phyloP scores from a whole-genome alignment of 2,329 filamentous ascomycete genomes.

The Claviceps pazoutovae region DNA sequence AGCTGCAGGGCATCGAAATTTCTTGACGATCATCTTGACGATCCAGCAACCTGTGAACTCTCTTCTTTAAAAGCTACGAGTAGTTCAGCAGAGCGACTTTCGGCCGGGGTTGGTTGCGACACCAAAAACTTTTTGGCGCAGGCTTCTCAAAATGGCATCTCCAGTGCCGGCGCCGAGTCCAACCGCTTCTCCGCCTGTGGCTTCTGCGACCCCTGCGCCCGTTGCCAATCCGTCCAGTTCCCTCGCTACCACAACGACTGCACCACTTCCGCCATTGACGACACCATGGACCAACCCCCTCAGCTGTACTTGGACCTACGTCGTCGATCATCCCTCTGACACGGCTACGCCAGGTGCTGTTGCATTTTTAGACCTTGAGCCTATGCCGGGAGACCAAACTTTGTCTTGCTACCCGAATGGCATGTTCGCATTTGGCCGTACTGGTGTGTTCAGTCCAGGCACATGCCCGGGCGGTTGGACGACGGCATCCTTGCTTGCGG shows the following conservation, averaged over 20 bases:
- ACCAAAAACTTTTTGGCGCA: neutral
- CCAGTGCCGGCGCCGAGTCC: slow-evolving; percentile 1
- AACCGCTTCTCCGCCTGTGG: slow-evolving; percentile 6
- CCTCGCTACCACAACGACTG: slow-evolving; percentile 3
- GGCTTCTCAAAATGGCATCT: slow-evolving; percentile 2
- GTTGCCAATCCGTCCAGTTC: neutral
- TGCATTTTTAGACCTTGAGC: slow-evolving; percentile 24
- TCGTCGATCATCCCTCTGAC: slow-evolving; percentile 14
- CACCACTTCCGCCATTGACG: slow-evolving; percentile 22
- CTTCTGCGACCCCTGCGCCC: slow-evolving; percentile 3
- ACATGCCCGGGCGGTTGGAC: slow-evolving; percentile 27
- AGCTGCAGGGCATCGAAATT: neutral
- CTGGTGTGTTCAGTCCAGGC: slow-evolving; percentile 26
- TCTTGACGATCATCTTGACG: neutral
- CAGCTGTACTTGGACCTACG: slow-evolving; percentile 26
- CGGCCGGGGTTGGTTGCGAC: neutral
- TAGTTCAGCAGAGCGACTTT: neutral
- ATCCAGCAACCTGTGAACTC: neutral
- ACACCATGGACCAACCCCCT: slow-evolving; percentile 22
- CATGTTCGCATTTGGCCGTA: slow-evolving; percentile 24
- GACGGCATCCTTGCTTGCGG: slow-evolving; percentile 20
- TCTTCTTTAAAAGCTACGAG: neutral
- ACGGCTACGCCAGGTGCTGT: slow-evolving; percentile 15
- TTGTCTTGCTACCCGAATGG: slow-evolving; percentile 27
- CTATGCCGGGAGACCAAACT: slow-evolving; percentile 21